phyloP scores from a whole-genome alignment of 768 basidiomycete genomes.

The Wakefieldia striispora region DNA sequence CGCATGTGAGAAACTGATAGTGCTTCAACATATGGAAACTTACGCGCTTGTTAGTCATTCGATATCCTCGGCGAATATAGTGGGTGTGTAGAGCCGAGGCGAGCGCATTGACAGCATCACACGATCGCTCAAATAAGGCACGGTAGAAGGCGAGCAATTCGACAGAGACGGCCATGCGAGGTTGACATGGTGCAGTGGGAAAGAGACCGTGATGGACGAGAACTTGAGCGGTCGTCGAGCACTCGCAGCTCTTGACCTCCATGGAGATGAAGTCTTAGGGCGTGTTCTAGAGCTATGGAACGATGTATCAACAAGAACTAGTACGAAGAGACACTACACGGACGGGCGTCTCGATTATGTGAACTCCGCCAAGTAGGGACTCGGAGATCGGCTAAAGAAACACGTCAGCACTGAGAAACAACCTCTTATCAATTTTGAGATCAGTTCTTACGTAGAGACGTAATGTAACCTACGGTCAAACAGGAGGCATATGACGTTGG shows the following conservation, averaged over 20 bases:
- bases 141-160: not conserved
- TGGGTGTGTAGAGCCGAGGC: not conserved
- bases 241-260: not conserved
- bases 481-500: too few relatives aligned
- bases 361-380: conserved; percentile 3
- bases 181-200: not conserved
- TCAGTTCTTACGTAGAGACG: too few relatives aligned
- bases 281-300: conserved; percentile 10
- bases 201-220: not conserved
- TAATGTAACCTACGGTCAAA: too few relatives aligned
- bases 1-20: too few relatives aligned
- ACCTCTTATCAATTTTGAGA: not conserved
- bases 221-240: not conserved
- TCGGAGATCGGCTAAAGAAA: too few relatives aligned
- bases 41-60: not conserved
- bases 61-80: not conserved
- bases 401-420: conserved; percentile 6
- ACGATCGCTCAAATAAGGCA: not conserved
- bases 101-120: not conserved
- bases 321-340: conserved; percentile 10
- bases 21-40: not conserved
- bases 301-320: conserved; percentile 16
- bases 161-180: not conserved
- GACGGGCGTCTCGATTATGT: conserved; percentile 5
- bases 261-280: not conserved